These are phyloP conservation scores for Retiboletus flavoniger DNA, from an alignment of 1,284 basidiomycete genomes.

Conservation along the genomic window DNA sequence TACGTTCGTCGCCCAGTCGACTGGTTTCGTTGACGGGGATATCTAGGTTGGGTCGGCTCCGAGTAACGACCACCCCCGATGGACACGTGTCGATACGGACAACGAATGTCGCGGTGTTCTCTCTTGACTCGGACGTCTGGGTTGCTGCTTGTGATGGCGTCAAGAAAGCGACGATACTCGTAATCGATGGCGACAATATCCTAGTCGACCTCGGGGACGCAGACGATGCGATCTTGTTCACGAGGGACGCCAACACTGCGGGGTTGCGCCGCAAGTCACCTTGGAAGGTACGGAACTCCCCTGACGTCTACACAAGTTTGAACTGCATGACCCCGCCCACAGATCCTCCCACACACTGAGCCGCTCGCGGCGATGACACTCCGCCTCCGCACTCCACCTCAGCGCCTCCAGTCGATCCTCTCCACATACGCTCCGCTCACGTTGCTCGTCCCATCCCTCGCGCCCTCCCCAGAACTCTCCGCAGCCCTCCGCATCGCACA, in stretches of 20 bases:
- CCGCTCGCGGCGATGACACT: background rate
- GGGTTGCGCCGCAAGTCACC: background rate
- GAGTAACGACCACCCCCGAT: conserved; percentile 8
- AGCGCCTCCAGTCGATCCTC: conserved; percentile 65
- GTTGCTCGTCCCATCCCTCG: conserved; percentile 52
- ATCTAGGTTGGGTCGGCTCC: conserved; percentile 29
- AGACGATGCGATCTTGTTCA: conserved; percentile 9
- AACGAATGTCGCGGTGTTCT: conserved; percentile 29
- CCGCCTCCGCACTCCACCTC: conserved; percentile 15
- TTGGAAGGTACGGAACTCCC: conserved; percentile 26
- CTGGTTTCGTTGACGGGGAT: background rate
- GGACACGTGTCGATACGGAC: conserved; percentile 17
- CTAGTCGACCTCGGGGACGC: background rate
- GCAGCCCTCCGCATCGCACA: conserved; percentile 65
- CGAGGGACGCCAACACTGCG: conserved; percentile 2
- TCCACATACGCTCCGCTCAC: conserved; percentile 50
- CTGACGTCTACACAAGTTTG: background rate
- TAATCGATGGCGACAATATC: conserved; percentile 16
- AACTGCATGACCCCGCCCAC: background rate
- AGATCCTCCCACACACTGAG: conserved; percentile 9
- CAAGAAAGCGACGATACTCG: background rate
- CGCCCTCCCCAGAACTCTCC: conserved; percentile 40
- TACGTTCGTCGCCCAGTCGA: background rate
- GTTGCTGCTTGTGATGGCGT: background rate
- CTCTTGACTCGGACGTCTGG: conserved; percentile 9